phyloP scores from a whole-genome alignment of 805 yeast species.

The Spathaspora girioi region DNA sequence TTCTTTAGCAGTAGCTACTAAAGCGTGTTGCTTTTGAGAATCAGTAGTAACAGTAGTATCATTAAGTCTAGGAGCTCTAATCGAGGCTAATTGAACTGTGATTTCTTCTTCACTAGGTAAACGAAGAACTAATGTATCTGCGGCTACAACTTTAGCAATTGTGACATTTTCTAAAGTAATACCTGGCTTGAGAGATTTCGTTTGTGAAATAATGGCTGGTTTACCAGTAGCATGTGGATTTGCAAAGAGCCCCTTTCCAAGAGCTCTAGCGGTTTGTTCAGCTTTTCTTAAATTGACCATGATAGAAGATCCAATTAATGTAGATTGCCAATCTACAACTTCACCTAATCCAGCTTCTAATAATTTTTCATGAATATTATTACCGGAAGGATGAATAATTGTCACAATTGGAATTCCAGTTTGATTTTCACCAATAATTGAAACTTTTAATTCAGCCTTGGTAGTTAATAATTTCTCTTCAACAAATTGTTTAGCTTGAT shows the following conservation, averaged over 20 bases:
- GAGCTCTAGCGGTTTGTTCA: constrained; percentile 59
- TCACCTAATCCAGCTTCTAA: constrained; percentile 69
- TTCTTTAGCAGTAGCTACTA: constrained; percentile 67
- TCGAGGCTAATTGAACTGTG: constrained; percentile 72
- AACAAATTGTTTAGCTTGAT: constrained; percentile 61
- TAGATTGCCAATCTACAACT: constrained; percentile 78
- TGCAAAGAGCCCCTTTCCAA: constrained; percentile 51
- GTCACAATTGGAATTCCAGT: constrained; percentile 59
- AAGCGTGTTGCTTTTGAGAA: constrained; percentile 41
- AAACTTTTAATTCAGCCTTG: constrained; percentile 47
- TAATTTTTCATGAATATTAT: constrained; percentile 62
- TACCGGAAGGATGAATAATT: constrained; percentile 70
- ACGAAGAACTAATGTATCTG: constrained; percentile 63
- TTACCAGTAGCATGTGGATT: constrained; percentile 13
- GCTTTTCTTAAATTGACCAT: constrained; percentile 63
- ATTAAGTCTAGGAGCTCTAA: constrained; percentile 67
- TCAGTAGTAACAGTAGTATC: constrained; percentile 47
- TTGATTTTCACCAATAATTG: constrained; percentile 57
- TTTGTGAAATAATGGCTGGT: constrained; percentile 8
- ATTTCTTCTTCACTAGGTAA: constrained; percentile 47
- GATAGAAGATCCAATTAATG: constrained; percentile 57
- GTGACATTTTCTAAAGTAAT: constrained; percentile 45
- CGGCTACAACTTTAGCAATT: constrained; percentile 58
- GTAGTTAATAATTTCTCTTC: constrained; percentile 62
- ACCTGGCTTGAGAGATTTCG: constrained; percentile 38